Base-by-base conservation (phyloP, 164 flowering plant species). In the Sedum album region DNA sequence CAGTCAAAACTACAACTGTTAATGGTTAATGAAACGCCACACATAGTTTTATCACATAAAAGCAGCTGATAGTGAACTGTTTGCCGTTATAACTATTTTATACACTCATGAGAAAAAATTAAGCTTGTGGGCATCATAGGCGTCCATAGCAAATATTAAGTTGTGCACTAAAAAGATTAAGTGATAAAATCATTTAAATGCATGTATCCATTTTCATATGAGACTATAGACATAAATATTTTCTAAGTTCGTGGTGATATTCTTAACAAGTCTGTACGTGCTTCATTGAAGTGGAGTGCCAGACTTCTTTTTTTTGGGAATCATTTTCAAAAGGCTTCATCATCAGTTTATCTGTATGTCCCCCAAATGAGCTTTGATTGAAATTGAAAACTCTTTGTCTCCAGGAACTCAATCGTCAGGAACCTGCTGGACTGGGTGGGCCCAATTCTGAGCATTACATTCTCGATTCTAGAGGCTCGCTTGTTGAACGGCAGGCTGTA, bases 371-470 rank as follows among this genome's bases (percentile, higher is more conserved):
- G 17, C 26, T 66, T 39, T 69, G 28, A 67, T 30, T 17, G 33
- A 14, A 25, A 25, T 14, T 36, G 14, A 31, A 14, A 25, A 26
- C 31, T 65, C 18, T 57, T 20, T 21, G n/a, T 57, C 71, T 66
- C 62, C 76, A 95, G 99, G 97, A 89, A 76, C 90, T 95, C 48
- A 86, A 83, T 76, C 85, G 91, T 65, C 93, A 83, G 69, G 99
- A 95, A 69, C 90, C 97, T 69, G 82, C 89, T 76, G 97, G 96
- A 57, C 78, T 84, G 69, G 96, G 97, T 75, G 99, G 96, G 71
- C 97, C 96, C 51, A 80, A 75, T n/a, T 79, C 80, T 65, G 97
- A 95, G 75, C 81, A 68, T 26, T 85, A 79, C 79, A 72, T 95
- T 73, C 77, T 90, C 75, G 98, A 92, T 79, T 88, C 97, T 44